Percentiles rank a stretch among this genome's conserved stretches.
Evolutionary conservation across 2,329 filamentous ascomycete species (phyloP).

Genomic region (Ophiocordyceps australis): DNA sequence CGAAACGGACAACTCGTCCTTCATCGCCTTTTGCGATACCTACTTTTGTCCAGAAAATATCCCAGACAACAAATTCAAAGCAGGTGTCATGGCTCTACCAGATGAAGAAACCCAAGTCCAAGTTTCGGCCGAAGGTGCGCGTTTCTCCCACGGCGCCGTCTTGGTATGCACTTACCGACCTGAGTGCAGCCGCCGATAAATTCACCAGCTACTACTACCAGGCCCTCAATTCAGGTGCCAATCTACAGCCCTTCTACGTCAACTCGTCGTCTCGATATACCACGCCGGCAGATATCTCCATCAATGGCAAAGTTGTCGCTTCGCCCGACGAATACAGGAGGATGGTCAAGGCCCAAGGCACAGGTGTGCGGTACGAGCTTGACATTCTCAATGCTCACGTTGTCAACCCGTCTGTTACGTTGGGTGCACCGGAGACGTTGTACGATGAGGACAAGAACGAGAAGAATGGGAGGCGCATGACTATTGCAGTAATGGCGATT

Average conservation of each 20-base stretch:
- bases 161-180: conserved; percentile 4
- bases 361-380: conserved; percentile 47
- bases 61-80: too few species aligned
- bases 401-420: conserved; percentile 47
- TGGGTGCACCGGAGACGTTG: conserved; percentile 32
- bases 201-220: conserved; percentile 64
- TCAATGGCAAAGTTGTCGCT: conserved; percentile 56
- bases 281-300: conserved; percentile 50
- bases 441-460: conserved; percentile 22
- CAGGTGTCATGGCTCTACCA: conserved; percentile 18
- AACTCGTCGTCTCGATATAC: conserved; percentile 33
- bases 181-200: conserved; percentile 40
- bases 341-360: conserved; percentile 46
- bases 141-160: not conserved
- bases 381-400: conserved; percentile 64
- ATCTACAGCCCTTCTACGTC: conserved; percentile 53
- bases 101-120: conserved; percentile 23
- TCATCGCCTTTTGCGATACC: too few species aligned
- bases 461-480: conserved; percentile 38
- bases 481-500: conserved; percentile 54
- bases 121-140: conserved; percentile 25
- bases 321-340: conserved; percentile 47
- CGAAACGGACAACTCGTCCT: too few species aligned
- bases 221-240: conserved; percentile 45
- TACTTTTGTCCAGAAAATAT: too few species aligned